Evolutionary conservation across 345 rosid species (phyloP), one percentile per base, ranked within the genome.

Genomic region (Eucalyptus grandis): DNA sequence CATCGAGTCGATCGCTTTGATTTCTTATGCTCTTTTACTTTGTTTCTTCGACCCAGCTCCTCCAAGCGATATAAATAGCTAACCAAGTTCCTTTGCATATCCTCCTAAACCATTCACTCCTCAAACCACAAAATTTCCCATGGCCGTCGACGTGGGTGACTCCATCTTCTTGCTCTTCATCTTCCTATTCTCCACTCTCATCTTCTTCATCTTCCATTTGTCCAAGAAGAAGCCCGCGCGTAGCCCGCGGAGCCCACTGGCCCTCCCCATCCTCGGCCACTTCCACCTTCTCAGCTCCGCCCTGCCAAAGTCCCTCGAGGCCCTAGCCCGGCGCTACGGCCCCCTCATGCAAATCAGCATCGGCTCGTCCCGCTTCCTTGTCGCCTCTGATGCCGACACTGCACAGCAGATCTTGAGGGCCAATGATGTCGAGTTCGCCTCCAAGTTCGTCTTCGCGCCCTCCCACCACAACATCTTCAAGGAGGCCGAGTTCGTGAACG

Each of bases 401-500:
- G 97, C 98, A 9, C 91, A 89, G 34, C 90, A 93, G 31, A 91
- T 97, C 26, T 58, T 96, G 56, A 94, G 93, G 91, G 90, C 91
- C 72, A 90, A 96, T 6, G 98, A 96, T 40, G 58, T 87, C 53
- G 90, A 93, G 40, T 96, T 96, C 54, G 93, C 95, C 51, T 92
- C 94, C 1, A 95, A 93, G 94, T 94, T 91, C 40, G 96, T 93
- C 4, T 91, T 94, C 67, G 95, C 95, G 58, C 94, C 96, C 21
- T 86, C 93, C 2, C 92, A 94, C 69, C 92, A 94, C 90, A 93
- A 93, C 88, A 93, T 94, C 21, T 96, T 96, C 82, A 90, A 90
- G 87, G 94, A 94, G 15, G 46, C 94, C 11, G 96, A 94, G 88
- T 96, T 96, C 90, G 88, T 93, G 49, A 94, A 90, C 31, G 93